These are phyloP conservation scores for Talaromyces sp. DNA, from an alignment of 2,329 filamentous ascomycete genomes.

Conservation along the genomic window DNA sequence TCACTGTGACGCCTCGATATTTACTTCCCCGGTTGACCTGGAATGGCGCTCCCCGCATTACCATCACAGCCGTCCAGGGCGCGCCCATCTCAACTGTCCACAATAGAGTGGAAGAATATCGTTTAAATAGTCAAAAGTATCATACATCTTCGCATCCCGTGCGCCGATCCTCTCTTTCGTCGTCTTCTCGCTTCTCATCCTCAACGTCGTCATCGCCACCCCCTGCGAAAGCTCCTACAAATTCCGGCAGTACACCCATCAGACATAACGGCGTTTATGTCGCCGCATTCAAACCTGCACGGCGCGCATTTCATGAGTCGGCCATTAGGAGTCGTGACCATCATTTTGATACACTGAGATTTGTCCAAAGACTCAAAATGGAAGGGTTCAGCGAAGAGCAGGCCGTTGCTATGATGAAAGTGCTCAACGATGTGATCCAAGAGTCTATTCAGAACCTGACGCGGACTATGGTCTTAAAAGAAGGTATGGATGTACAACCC, in stretches of 20 bases:
- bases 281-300: slow-evolving; percentile 38
- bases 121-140: slow-evolving; percentile 20
- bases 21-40: slow-evolving; percentile 40
- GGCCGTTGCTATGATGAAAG: slow-evolving; percentile 96
- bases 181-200: slow-evolving; percentile 2
- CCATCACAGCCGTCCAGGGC: slow-evolving; percentile 26
- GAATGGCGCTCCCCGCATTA: slow-evolving; percentile 34
- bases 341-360: slow-evolving; percentile 97
- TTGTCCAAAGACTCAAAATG: slow-evolving; percentile 80
- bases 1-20: slow-evolving; percentile 41
- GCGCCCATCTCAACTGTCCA: slow-evolving; percentile 21
- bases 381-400: slow-evolving; percentile 97
- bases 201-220: slow-evolving; percentile 19
- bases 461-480: slow-evolving; percentile 93
- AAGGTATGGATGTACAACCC: slow-evolving; percentile 57
- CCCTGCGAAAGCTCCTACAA: slow-evolving; percentile 8
- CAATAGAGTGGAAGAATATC: slow-evolving; percentile 20
- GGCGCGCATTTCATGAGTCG: slow-evolving; percentile 60
- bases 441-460: slow-evolving; percentile 98
- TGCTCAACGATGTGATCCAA: slow-evolving; percentile 92
- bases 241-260: slow-evolving; percentile 30
- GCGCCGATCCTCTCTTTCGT: slow-evolving; percentile 15
- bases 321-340: slow-evolving; percentile 64
- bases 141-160: slow-evolving; percentile 15
- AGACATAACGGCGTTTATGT: slow-evolving; percentile 46